A percentile compares a stretch with the other conserved stretches of the same genome.
phyloP scores from a whole-genome alignment of 148 eudicot genomes.

The Nepenthes mirabilis region DNA sequence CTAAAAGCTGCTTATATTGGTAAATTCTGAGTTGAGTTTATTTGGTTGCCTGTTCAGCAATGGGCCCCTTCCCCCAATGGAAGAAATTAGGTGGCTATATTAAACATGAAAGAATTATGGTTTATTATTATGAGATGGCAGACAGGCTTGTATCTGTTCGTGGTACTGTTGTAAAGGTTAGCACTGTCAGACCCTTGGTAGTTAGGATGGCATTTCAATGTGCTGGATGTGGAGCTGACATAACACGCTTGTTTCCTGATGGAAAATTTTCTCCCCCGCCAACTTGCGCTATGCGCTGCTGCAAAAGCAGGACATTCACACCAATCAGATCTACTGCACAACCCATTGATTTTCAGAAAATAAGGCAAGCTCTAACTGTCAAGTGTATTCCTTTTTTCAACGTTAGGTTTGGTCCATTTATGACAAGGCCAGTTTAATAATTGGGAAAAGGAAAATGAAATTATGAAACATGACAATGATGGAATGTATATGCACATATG shows the following conservation, averaged over 20 bases:
- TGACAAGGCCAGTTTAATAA: neutral
- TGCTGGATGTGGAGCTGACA: slow-evolving; percentile 62
- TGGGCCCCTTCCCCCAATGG: neutral
- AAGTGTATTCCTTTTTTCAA: neutral
- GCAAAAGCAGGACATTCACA: slow-evolving; percentile 69
- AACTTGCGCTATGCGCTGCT: slow-evolving; percentile 56
- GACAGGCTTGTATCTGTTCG: slow-evolving; percentile 87
- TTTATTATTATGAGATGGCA: slow-evolving; percentile 20
- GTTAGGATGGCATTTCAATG: slow-evolving; percentile 71
- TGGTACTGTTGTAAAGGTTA: slow-evolving; percentile 88
- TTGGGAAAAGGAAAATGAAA: neutral
- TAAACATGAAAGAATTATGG: neutral
- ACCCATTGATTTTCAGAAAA: slow-evolving; percentile 84
- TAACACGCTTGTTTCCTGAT: slow-evolving; percentile 70
- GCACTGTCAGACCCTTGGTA: slow-evolving; percentile 88
- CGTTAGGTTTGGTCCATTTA: neutral
- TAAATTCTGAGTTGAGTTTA: slow-evolving; percentile 12
- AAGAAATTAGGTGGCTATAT: too few species aligned
- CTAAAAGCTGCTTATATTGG: slow-evolving; percentile 99
- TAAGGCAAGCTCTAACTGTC: slow-evolving; percentile 38
- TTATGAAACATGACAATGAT: neutral
- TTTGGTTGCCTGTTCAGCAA: neutral
- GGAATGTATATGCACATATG: neutral
- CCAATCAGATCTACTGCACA: slow-evolving; percentile 72
- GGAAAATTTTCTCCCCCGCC: slow-evolving; percentile 93